Conservation (phyloP, 352 stramenopile genomes). For the Peronospora farinosa region DNA sequence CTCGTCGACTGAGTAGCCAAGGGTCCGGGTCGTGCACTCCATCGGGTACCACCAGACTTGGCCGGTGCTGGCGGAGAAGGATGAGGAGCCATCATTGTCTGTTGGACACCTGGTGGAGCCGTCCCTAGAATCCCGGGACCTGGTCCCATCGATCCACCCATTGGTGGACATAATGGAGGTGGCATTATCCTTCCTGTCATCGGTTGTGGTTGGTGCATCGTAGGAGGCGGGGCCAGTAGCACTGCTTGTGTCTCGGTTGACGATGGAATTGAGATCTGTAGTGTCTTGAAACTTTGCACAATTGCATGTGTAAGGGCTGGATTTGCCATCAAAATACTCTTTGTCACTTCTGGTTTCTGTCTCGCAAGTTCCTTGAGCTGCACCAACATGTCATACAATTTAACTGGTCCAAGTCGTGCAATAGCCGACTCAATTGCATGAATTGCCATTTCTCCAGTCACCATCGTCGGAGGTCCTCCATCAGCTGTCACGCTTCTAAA, state of each 20-base stretch:
- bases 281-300: constrained; percentile 78
- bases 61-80: constrained; percentile 20
- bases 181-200: constrained; percentile 34
- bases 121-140: constrained; percentile 47
- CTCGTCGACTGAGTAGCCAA: constrained; percentile 28
- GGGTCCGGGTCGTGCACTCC: constrained; percentile 59
- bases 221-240: constrained; percentile 31
- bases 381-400: constrained; percentile 83
- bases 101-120: constrained; percentile 25
- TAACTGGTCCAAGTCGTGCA: constrained; percentile 52
- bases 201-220: constrained; percentile 32
- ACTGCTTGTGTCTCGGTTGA: constrained; percentile 48
- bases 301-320: constrained; percentile 78
- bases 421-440: constrained; percentile 76
- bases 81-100: constrained; percentile 24
- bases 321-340: constrained; percentile 68
- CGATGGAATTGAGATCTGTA: constrained; percentile 74
- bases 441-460: constrained; percentile 75
- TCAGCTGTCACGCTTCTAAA: constrained; percentile 24
- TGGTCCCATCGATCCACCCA: constrained; percentile 25
- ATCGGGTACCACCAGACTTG: constrained; percentile 51
- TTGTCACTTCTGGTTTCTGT: constrained; percentile 68
- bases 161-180: constrained; percentile 27
- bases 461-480: constrained; percentile 24
- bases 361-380: constrained; percentile 73